A percentile compares a stretch with the other conserved stretches of the same genome.
phyloP scores from a whole-genome alignment of 176 grass and related monocot genomes.

The Cenchrus purpureus region DNA sequence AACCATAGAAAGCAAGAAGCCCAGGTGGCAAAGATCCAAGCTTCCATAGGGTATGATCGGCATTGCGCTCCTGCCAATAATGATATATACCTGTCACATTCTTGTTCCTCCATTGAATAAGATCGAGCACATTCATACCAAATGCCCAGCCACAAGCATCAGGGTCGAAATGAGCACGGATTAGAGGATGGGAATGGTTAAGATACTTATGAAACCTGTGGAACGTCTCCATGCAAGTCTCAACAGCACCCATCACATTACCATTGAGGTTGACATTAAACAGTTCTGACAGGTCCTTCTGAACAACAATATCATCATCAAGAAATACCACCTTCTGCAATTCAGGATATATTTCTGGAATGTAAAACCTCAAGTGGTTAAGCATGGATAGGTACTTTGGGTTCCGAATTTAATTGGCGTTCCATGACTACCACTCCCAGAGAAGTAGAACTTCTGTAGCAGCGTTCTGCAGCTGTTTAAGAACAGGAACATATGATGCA shows the following conservation, averaged over 20 bases:
- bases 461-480: slow-evolving; percentile 93
- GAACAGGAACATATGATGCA: slow-evolving; percentile 88
- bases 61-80: slow-evolving; percentile 96
- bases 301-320: slow-evolving; percentile 92
- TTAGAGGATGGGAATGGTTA: slow-evolving; percentile 94
- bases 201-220: slow-evolving; percentile 99
- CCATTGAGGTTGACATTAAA: slow-evolving; percentile 87
- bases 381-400: slow-evolving; percentile 99
- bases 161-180: slow-evolving; percentile 95
- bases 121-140: slow-evolving; percentile 98
- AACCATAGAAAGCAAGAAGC: slow-evolving; percentile 91
- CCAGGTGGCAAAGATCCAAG: slow-evolving; percentile 96
- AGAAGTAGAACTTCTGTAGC: slow-evolving; percentile 98
- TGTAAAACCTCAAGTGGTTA: slow-evolving; percentile 96
- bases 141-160: slow-evolving; percentile 99
- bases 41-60: slow-evolving; percentile 97
- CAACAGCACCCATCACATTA: slow-evolving; percentile 98
- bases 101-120: slow-evolving; percentile 85
- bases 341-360: slow-evolving; percentile 94
- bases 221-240: slow-evolving; percentile 99
- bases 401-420: slow-evolving; percentile 98
- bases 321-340: slow-evolving; percentile 93
- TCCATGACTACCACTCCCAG: slow-evolving; percentile 64
- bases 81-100: slow-evolving; percentile 99
- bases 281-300: slow-evolving; percentile 82